Percentiles rank a stretch among this genome's conserved stretches.
Evolutionary conservation across 306 rosid species (phyloP).

Genomic region (Clitoria ternatea): DNA sequence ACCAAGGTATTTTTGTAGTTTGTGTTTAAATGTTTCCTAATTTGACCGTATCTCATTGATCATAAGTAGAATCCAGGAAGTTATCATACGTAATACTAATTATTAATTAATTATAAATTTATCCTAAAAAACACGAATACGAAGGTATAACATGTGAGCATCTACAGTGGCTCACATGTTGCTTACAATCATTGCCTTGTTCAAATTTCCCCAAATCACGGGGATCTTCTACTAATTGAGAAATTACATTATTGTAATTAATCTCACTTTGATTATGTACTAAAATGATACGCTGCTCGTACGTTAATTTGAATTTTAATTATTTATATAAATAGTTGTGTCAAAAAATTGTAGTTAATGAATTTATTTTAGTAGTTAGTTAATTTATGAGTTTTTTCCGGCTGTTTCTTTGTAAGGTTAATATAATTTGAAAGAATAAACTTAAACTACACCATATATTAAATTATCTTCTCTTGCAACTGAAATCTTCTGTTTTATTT

Average conservation of each 20-base stretch:
- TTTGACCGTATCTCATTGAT: constrained; percentile 18
- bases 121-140: not conserved
- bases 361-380: no score
- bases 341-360: no score
- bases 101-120: not conserved
- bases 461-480: no score
- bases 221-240: not conserved
- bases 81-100: not conserved
- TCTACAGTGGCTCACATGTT: constrained; percentile 18
- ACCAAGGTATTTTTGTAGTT: constrained; percentile 16
- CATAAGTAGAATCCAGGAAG: not conserved
- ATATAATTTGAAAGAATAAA: no score
- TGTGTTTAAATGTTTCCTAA: not conserved
- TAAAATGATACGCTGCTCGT: not conserved
- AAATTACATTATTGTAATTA: not conserved
- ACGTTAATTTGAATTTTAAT: not conserved
- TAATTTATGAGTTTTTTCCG: no score
- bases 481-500: no score
- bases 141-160: constrained; percentile 19
- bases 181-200: not conserved
- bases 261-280: not conserved
- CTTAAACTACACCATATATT: no score
- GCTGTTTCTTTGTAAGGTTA: no score
- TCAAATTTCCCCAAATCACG: not conserved
- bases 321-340: no score